A percentile compares a stretch with the other conserved stretches of the same genome.
Evolutionary conservation across 2,329 filamentous ascomycete genomes (phyloP).

Genomic region (Hymenoscyphus fructigenus): DNA sequence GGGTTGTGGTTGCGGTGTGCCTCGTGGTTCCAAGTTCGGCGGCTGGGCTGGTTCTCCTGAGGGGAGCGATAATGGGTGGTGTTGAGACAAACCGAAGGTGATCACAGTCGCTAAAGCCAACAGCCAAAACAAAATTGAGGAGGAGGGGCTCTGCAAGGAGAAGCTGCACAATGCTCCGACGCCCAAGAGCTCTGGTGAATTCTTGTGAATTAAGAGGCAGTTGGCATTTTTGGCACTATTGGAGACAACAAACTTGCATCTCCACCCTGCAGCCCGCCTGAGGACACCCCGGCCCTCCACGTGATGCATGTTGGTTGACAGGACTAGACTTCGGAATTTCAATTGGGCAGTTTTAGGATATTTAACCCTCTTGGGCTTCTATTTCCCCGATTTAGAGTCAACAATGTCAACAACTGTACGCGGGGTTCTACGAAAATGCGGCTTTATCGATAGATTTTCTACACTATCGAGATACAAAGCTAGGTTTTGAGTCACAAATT

Average conservation of each 20-base stretch:
- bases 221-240: background rate
- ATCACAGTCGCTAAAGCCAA: background rate
- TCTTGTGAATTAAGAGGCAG: background rate
- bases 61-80: background rate
- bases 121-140: background rate
- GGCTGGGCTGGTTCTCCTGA: background rate
- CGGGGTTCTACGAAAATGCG: background rate
- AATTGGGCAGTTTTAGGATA: background rate
- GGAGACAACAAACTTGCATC: constrained; percentile 2
- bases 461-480: too few species aligned
- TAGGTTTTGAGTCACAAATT: too few species aligned
- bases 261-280: background rate
- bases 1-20: background rate
- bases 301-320: background rate
- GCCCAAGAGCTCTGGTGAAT: background rate
- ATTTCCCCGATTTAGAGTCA: background rate
- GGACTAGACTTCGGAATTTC: background rate
- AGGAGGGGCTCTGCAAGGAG: background rate
- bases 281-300: background rate
- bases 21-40: background rate
- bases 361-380: background rate
- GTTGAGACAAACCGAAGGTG: background rate
- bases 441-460: too few species aligned
- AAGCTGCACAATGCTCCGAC: background rate
- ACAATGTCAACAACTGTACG: background rate